Evolutionary conservation across 2,329 filamentous ascomycete genomes (phyloP).

Genomic region (Alternaria infectoria): DNA sequence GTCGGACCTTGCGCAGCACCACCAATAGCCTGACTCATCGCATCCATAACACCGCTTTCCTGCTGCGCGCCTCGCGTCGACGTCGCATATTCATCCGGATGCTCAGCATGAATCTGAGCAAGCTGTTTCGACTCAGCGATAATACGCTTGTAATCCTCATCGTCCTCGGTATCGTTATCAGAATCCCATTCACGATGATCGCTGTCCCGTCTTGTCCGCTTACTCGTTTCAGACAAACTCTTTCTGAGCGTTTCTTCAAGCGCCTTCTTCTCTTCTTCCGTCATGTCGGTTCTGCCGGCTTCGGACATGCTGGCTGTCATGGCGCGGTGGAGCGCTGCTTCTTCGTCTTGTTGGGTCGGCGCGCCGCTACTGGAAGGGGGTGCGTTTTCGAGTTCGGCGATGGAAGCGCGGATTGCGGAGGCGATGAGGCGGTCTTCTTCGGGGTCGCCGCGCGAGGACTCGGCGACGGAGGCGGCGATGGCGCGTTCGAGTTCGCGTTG

Average conservation of each 20-base stretch:
- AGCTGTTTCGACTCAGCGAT: constrained; percentile 44
- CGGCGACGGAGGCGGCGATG: constrained; percentile 67
- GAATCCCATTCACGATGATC: constrained; percentile 37
- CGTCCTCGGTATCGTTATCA: constrained; percentile 37
- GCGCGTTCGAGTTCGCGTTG: constrained; percentile 72
- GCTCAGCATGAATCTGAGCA: constrained; percentile 30
- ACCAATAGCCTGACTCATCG: constrained; percentile 12
- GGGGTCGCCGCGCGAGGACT: constrained; percentile 72
- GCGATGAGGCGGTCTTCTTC: constrained; percentile 76
- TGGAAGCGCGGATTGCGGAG: constrained; percentile 73
- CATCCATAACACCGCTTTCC: constrained; percentile 15
- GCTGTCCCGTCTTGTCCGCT: constrained; percentile 19
- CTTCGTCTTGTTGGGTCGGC: constrained; percentile 47
- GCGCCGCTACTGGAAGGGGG: constrained; percentile 27
- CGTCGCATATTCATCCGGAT: constrained; percentile 24
- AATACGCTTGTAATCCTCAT: constrained; percentile 46
- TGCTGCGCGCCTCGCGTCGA: constrained; percentile 9
- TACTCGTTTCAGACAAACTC: constrained; percentile 52
- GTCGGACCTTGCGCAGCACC: background rate
- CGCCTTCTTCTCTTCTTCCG: constrained; percentile 46
- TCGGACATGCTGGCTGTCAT: constrained; percentile 59
- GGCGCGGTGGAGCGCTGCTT: constrained; percentile 57
- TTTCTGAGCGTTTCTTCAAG: constrained; percentile 55
- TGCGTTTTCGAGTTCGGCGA: constrained; percentile 61
- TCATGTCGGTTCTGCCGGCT: constrained; percentile 42